phyloP scores from a whole-genome alignment of 2,329 filamentous ascomycete genomes.

The Leptoxyphium fumago region DNA sequence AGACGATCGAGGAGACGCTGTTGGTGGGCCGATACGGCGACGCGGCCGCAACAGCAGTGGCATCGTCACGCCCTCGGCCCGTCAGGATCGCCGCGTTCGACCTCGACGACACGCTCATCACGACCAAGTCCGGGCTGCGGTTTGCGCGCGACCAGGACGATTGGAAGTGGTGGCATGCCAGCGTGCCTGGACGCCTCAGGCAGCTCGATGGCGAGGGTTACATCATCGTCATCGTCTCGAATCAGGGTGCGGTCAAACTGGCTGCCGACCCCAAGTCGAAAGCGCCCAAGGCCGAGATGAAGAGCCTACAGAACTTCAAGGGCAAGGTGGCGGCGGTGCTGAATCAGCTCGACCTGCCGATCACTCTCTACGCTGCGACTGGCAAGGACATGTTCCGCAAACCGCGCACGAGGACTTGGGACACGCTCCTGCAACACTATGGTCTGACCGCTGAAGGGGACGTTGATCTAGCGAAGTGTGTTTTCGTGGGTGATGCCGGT shows the following conservation, averaged over 20 bases:
- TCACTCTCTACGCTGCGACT: constrained; percentile 75
- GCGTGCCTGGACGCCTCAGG: constrained; percentile 52
- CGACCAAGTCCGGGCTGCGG: constrained; percentile 63
- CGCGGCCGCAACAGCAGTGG: constrained; percentile 8
- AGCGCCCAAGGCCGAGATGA: constrained; percentile 48
- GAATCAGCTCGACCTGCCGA: constrained; percentile 56
- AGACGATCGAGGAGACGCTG: constrained; percentile 50
- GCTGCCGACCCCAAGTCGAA: constrained; percentile 53
- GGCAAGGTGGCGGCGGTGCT: constrained; percentile 59
- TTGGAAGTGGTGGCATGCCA: constrained; percentile 86
- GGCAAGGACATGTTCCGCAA: constrained; percentile 72
- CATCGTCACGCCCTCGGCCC: constrained; percentile 16
- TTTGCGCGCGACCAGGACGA: constrained; percentile 58
- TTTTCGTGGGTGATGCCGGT: constrained; percentile 84
- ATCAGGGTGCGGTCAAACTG: constrained; percentile 72
- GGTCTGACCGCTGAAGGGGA: constrained; percentile 33
- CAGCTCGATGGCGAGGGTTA: constrained; percentile 61
- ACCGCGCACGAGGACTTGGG: constrained; percentile 82
- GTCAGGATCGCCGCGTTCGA: constrained; percentile 60
- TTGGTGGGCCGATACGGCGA: constrained; percentile 56
- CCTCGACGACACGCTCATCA: constrained; percentile 76
- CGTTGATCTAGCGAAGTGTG: constrained; percentile 54
- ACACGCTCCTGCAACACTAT: constrained; percentile 41
- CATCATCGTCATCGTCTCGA: constrained; percentile 66
- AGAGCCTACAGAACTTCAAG: constrained; percentile 68